Conservation (phyloP, 176 grass and related monocot species). For the Aegilops sharonensis region DNA sequence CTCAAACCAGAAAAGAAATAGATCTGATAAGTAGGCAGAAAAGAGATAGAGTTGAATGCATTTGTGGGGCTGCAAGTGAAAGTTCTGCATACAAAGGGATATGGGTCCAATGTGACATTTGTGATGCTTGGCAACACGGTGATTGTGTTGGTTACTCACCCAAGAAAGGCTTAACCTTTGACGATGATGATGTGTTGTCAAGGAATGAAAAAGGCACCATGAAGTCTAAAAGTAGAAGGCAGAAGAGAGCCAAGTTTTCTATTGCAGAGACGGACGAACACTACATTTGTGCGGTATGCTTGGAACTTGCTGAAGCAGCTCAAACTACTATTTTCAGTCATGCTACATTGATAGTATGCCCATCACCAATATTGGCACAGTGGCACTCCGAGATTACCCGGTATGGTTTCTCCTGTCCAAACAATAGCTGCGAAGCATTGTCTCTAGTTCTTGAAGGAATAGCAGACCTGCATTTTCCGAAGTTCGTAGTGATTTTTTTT, state of each 20-base stretch:
- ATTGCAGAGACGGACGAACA: slow-evolving; percentile 57
- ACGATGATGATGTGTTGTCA: slow-evolving; percentile 34
- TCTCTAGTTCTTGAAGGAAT: neutral
- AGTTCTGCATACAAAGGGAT: slow-evolving; percentile 72
- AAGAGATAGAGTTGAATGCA: slow-evolving; percentile 89
- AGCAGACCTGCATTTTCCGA: neutral
- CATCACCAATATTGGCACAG: slow-evolving; percentile 80
- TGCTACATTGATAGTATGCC: slow-evolving; percentile 92
- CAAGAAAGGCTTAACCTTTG: slow-evolving; percentile 46
- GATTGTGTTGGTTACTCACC: slow-evolving; percentile 82
- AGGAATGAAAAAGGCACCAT: slow-evolving; percentile 35
- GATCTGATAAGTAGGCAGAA: slow-evolving; percentile 69
- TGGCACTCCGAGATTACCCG: slow-evolving; percentile 93
- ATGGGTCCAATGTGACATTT: slow-evolving; percentile 89
- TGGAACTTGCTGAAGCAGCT: slow-evolving; percentile 76
- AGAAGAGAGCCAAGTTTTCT: slow-evolving; percentile 52
- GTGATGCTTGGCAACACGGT: slow-evolving; percentile 97
- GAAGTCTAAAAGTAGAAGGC: slow-evolving; percentile 53
- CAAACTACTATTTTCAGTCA: slow-evolving; percentile 53
- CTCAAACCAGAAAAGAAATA: slow-evolving; percentile 26
- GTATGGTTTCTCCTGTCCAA: slow-evolving; percentile 52
- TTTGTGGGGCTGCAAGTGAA: slow-evolving; percentile 92
- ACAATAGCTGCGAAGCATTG: neutral
- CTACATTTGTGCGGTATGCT: slow-evolving; percentile 67
- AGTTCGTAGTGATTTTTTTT: neutral